A percentile compares a stretch with the other conserved stretches of the same genome.
Conservation (phyloP, 2,329 filamentous ascomycete species). For the Ophioceras dolichostomum region DNA sequence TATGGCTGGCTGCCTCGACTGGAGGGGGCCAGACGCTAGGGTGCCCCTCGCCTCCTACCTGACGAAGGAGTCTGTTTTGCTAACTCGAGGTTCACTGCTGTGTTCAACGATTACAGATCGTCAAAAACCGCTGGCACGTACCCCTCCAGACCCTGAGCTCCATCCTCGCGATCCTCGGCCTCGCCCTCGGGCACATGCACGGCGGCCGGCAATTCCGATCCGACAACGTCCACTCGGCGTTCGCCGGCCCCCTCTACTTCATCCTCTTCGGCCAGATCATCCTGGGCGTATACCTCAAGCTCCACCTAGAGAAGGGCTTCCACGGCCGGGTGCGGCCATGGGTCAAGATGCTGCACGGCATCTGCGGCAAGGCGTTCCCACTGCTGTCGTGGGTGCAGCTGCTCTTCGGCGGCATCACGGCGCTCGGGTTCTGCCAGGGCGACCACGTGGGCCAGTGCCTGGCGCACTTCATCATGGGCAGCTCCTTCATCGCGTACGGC, state of each 20-base stretch:
- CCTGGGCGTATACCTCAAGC: constrained; percentile 74
- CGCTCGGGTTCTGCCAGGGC: constrained; percentile 81
- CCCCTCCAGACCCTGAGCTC: constrained; percentile 70
- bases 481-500: constrained; percentile 89
- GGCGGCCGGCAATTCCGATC: constrained; percentile 73
- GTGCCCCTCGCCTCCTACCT: not conserved
- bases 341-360: constrained; percentile 61
- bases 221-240: constrained; percentile 66
- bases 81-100: too few relatives aligned
- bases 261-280: constrained; percentile 64
- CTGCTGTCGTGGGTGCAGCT: constrained; percentile 86
- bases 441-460: constrained; percentile 88
- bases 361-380: constrained; percentile 81
- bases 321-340: constrained; percentile 64
- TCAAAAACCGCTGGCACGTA: constrained; percentile 88
- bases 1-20: too few relatives aligned
- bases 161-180: constrained; percentile 66
- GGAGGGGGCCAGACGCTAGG: too few relatives aligned
- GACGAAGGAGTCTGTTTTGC: not conserved
- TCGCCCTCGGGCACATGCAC: constrained; percentile 85
- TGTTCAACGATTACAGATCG: constrained; percentile 50
- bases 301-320: constrained; percentile 78
- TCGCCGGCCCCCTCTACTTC: constrained; percentile 71
- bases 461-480: constrained; percentile 98
- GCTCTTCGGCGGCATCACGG: constrained; percentile 88